Evolutionary conservation across 202 grass and related monocot genomes (phyloP), one percentile per base, ranked within the genome.

Genomic region (Cymbopogon flexuosus): DNA sequence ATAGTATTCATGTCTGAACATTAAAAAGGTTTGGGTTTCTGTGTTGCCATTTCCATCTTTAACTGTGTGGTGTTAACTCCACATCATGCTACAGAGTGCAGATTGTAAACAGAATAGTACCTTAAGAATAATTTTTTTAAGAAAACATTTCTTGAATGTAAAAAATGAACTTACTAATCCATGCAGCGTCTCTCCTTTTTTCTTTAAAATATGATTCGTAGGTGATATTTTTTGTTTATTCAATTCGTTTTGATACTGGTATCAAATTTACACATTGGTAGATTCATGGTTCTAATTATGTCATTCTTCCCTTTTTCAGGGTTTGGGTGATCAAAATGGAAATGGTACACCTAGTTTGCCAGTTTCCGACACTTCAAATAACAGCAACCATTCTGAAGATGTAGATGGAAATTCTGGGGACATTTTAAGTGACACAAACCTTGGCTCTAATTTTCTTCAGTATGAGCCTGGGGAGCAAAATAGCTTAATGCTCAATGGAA

Each of bases 401-500:
- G 41, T 79, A 23, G 74, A 82, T 39, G 35, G 65, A 78, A 86
- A 74, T 87, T 87, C 65, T 73, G 87, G 87, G 39, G 85, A 90
- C 35, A 93, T 96, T 72, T 72, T 86, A 62, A 84, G 60, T 79
- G 87, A 92, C 64, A 62, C 79, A 45, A 83, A 82, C 81, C 83
- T 94, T 77, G 77, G 79, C 43, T 62, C 80, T 79, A 88, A 69
- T 77, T 79, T 84, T 83, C 23, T 77, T 68, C 77, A 87, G 33
- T 82, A 80, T 84, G 49, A 81, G 69, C 81, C 84, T 78, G 62
- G 84, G 75, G 65, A 83, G 36, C 77, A 79, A 62, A 85, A 73
- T 67, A 65, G 46, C 10, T 43, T 75, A 73, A 54, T 76, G 34
- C 21, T 82, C 21, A 72, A 45, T 57, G 83, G 13, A 68, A 88